Conservation (phyloP, 768 basidiomycete genomes). For the Lactarius hengduanensis region DNA sequence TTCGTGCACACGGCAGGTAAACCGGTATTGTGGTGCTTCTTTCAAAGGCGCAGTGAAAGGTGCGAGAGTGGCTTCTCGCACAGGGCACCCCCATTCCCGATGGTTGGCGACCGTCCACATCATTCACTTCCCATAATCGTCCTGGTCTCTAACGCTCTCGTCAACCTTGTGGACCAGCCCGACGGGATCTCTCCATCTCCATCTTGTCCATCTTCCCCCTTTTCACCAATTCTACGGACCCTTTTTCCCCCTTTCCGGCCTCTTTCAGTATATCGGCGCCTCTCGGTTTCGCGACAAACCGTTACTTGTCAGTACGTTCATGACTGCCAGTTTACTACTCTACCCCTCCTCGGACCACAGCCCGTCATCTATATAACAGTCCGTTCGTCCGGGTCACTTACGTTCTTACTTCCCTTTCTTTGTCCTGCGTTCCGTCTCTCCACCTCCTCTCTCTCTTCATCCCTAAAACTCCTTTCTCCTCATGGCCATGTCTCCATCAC, state of each 20-base stretch:
- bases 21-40: conserved; percentile 1
- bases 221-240: conserved; percentile 34
- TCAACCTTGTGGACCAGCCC: background rate
- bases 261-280: conserved; percentile 31
- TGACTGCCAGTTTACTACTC: conserved; percentile 29
- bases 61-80: background rate
- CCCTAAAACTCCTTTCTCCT: conserved; percentile 25
- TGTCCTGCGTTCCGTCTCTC: conserved; percentile 3
- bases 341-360: conserved; percentile 22
- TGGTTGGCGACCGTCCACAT: background rate
- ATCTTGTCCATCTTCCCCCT: background rate
- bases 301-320: conserved; percentile 30
- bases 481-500: conserved; percentile 30
- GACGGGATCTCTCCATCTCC: conserved; percentile 14
- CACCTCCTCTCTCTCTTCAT: conserved; percentile 16
- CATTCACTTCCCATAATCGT: conserved; percentile 12
- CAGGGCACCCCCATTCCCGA: conserved; percentile 17
- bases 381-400: conserved; percentile 21
- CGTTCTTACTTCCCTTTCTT: conserved; percentile 17
- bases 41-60: background rate
- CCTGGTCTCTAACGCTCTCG: conserved; percentile 9
- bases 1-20: conserved; percentile 8
- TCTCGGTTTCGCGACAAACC: conserved; percentile 29
- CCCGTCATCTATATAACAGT: conserved; percentile 29
- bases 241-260: conserved; percentile 32